These are phyloP conservation scores for Iris pallida DNA, from an alignment of 116 monocot genomes.

Conservation along the genomic window DNA sequence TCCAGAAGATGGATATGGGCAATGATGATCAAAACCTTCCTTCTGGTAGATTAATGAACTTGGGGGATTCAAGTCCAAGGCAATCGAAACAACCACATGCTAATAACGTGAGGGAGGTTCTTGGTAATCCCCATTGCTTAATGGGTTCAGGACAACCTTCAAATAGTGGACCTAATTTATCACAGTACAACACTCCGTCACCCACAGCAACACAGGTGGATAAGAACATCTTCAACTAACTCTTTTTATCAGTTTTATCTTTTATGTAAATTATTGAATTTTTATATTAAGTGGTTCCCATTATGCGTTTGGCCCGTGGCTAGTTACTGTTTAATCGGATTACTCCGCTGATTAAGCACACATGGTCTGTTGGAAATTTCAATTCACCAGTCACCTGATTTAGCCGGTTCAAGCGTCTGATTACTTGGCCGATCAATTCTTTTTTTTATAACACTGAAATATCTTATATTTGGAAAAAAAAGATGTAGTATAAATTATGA, in stretches of 20 bases:
- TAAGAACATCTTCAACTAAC: neutral
- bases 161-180: constrained; percentile 27
- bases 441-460: no score
- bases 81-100: constrained; percentile 49
- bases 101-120: constrained; percentile 42
- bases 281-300: no score
- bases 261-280: no score
- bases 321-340: no score
- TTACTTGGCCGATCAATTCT: no score
- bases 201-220: constrained; percentile 63
- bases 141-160: constrained; percentile 24
- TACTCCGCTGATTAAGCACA: no score
- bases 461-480: no score
- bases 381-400: no score
- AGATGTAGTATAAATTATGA: no score
- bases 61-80: constrained; percentile 54
- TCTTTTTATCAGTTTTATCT: neutral
- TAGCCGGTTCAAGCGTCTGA: no score
- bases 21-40: constrained; percentile 37
- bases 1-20: constrained; percentile 31
- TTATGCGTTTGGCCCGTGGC: no score
- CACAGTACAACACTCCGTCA: constrained; percentile 81
- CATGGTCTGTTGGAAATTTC: no score
- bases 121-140: constrained; percentile 36
- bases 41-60: constrained; percentile 23